These are phyloP conservation scores for Mortierella sp. DNA, from an alignment of 371 early-diverging fungal genomes.

Conservation along the genomic window DNA sequence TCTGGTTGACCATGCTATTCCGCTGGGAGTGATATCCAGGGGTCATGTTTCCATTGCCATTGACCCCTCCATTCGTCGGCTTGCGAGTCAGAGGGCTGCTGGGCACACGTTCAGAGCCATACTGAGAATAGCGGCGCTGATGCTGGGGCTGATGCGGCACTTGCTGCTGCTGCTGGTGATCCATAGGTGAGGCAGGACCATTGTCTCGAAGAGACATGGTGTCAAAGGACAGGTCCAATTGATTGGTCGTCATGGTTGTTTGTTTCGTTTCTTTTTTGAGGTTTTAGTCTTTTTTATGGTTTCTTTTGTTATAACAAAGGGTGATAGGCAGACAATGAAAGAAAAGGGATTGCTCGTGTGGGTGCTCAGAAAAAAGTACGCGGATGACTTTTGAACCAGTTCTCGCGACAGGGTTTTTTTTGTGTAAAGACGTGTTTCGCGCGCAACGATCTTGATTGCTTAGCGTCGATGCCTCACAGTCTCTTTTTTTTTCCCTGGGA, in stretches of 20 bases:
- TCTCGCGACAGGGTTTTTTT: no score
- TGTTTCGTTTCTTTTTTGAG: slow-evolving; percentile 6
- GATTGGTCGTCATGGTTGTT: slow-evolving; percentile 38
- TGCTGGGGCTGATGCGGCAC: slow-evolving; percentile 57
- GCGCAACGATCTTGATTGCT: no score
- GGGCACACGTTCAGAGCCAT: slow-evolving; percentile 42
- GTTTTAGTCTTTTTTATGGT: background rate
- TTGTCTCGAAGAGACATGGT: slow-evolving; percentile 59
- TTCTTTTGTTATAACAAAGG: background rate
- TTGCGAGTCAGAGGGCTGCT: slow-evolving; percentile 49
- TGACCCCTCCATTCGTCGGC: slow-evolving; percentile 9
- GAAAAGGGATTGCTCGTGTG: slow-evolving; percentile 1
- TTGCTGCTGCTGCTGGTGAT: slow-evolving; percentile 31
- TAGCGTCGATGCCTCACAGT: no score
- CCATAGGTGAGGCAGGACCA: slow-evolving; percentile 48
- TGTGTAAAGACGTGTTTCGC: no score
- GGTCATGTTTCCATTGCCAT: slow-evolving; percentile 5
- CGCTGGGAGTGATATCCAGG: slow-evolving; percentile 28
- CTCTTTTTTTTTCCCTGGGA: slow-evolving; percentile 19
- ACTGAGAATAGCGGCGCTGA: slow-evolving; percentile 53
- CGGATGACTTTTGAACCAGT: no score
- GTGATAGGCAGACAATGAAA: background rate
- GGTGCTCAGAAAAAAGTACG: no score
- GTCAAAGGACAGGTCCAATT: slow-evolving; percentile 57
- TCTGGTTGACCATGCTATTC: slow-evolving; percentile 40